These are phyloP conservation scores for Ustilago tritici DNA, from an alignment of 1,284 basidiomycete genomes.

Conservation along the genomic window DNA sequence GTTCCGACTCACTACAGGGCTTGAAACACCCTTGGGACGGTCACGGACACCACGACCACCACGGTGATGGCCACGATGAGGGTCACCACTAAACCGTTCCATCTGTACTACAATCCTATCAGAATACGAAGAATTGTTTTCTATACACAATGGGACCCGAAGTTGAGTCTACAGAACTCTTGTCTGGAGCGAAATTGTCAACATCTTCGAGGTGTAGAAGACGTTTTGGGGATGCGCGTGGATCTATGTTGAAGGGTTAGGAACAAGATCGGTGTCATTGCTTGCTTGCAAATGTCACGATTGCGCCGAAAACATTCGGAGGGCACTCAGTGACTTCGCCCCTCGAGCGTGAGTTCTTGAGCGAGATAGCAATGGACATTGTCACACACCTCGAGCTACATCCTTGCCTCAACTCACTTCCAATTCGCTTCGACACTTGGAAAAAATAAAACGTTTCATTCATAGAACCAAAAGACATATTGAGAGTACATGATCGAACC, in stretches of 20 bases:
- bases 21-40: slow-evolving; percentile 66
- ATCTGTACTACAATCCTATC: neutral
- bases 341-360: too few relatives aligned
- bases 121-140: neutral
- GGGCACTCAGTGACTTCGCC: too few relatives aligned
- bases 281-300: too few relatives aligned
- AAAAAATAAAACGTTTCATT: slow-evolving; percentile 1
- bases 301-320: too few relatives aligned
- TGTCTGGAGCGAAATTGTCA: too few relatives aligned
- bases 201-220: too few relatives aligned
- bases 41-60: slow-evolving; percentile 58
- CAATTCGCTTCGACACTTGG: neutral
- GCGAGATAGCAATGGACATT: too few relatives aligned
- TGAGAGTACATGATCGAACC: slow-evolving; percentile 4
- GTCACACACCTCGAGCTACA: too few relatives aligned
- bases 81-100: slow-evolving; percentile 36
- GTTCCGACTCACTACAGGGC: slow-evolving; percentile 39
- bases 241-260: too few relatives aligned
- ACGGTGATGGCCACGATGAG: slow-evolving; percentile 47
- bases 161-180: too few relatives aligned
- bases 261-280: too few relatives aligned
- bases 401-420: neutral
- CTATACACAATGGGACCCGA: neutral
- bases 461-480: neutral
- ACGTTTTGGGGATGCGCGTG: too few relatives aligned